These are phyloP conservation scores for Nicotiana noctiflora DNA, from an alignment of 257 asterid species.

Conservation along the genomic window DNA sequence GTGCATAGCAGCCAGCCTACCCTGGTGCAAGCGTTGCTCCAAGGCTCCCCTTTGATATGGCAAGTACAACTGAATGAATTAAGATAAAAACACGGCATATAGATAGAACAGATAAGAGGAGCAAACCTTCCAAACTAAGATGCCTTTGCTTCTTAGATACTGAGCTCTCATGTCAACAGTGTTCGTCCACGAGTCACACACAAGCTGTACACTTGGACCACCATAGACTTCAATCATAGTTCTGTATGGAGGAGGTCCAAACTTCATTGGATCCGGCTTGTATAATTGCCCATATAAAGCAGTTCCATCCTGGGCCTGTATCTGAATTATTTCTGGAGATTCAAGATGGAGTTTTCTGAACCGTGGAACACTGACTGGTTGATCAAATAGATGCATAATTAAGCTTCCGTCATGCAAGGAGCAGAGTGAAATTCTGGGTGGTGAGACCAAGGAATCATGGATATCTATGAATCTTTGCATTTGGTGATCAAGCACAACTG, in stretches of 20 bases:
- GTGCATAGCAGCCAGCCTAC: too few relatives aligned
- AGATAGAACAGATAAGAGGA: neutral
- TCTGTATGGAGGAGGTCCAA: conserved; percentile 91
- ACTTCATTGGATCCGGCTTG: conserved; percentile 61
- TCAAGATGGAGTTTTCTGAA: conserved; percentile 48
- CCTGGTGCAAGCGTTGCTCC: too few relatives aligned
- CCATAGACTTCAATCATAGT: conserved; percentile 93
- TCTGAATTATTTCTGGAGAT: conserved; percentile 57
- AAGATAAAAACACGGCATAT: neutral
- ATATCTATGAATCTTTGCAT: conserved; percentile 74
- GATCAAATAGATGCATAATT: conserved; percentile 54
- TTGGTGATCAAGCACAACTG: conserved; percentile 82
- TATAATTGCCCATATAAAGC: conserved; percentile 69
- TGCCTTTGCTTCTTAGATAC: conserved; percentile 72
- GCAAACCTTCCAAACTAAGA: conserved; percentile 91
- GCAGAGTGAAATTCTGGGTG: conserved; percentile 62
- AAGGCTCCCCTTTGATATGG: neutral
- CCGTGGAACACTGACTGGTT: conserved; percentile 37
- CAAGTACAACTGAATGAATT: neutral
- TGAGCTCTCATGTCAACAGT: conserved; percentile 97
- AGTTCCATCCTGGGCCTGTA: conserved; percentile 73
- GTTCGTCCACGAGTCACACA: conserved; percentile 76
- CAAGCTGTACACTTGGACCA: conserved; percentile 86
- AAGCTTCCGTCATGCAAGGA: conserved; percentile 61
- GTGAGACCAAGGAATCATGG: conserved; percentile 59